A percentile compares a stretch with the other conserved stretches of the same genome.
Evolutionary conservation across 192 early-diverging fungal genomes (phyloP).

Genomic region (Gonapodya sp.): DNA sequence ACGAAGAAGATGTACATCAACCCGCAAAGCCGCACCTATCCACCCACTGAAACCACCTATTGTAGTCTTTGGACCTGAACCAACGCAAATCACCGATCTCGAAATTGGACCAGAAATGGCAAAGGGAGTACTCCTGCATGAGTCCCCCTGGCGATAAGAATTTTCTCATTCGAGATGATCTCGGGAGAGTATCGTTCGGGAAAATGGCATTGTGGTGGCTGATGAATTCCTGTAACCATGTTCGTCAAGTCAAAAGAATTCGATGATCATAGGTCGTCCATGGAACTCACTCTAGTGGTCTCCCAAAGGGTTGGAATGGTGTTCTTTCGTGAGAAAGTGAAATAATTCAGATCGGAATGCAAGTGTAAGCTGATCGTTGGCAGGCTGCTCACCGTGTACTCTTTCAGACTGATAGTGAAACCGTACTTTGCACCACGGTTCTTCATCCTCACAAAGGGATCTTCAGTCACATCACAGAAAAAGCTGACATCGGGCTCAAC

Average conservation of each 20-base stretch:
- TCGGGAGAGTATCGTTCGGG: background rate
- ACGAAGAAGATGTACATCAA: background rate
- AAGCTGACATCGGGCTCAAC: constrained; percentile 75
- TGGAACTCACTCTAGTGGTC: background rate
- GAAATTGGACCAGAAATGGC: constrained; percentile 57
- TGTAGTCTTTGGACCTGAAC: constrained; percentile 9
- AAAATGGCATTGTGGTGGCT: background rate
- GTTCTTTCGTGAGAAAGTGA: background rate
- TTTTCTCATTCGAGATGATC: background rate
- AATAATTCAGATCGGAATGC: background rate
- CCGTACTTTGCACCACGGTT: constrained; percentile 65
- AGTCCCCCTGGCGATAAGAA: background rate
- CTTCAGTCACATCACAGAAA: constrained; percentile 68
- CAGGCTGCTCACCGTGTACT: constrained; percentile 56
- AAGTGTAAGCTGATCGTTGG: too few species aligned
- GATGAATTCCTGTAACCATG: too few species aligned
- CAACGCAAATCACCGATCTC: background rate
- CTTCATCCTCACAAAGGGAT: constrained; percentile 69
- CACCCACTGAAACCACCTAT: constrained; percentile 13
- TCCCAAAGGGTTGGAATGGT: background rate
- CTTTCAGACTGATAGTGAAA: constrained; percentile 62
- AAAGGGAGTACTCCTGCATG: constrained; percentile 36
- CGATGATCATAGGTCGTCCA: too few species aligned
- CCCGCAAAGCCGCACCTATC: background rate
- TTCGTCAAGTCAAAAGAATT: too few species aligned